phyloP scores from a whole-genome alignment of 768 basidiomycete genomes.

The Jaapia argillacea region DNA sequence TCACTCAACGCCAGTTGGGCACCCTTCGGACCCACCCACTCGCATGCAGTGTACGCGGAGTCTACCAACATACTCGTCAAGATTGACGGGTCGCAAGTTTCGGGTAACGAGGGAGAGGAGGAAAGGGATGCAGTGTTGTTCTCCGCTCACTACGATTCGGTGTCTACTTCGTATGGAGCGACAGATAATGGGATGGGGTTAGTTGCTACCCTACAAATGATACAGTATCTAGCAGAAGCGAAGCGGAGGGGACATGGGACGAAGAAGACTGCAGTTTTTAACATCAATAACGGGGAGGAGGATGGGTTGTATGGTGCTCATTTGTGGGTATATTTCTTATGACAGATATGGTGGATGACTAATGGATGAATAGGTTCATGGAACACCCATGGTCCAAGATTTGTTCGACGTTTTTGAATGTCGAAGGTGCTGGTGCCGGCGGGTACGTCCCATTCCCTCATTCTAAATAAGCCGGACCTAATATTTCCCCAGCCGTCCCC shows the following conservation, averaged over 20 bases:
- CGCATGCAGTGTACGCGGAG: conserved; percentile 51
- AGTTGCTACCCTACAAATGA: conserved; percentile 53
- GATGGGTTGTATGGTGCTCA: conserved; percentile 67
- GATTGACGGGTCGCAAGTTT: conserved; percentile 35
- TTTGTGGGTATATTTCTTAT: conserved; percentile 30
- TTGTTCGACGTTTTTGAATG: conserved; percentile 61
- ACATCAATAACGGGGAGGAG: conserved; percentile 83
- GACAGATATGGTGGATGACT: background rate
- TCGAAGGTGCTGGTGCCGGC: conserved; percentile 74
- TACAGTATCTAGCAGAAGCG: conserved; percentile 41
- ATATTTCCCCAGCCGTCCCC: conserved; percentile 42
- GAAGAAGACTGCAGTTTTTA: conserved; percentile 61
- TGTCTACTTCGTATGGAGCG: conserved; percentile 63
- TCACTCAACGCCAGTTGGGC: conserved; percentile 37
- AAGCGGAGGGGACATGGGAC: conserved; percentile 41
- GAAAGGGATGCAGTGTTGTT: conserved; percentile 47
- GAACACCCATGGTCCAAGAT: conserved; percentile 68
- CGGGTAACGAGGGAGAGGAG: conserved; percentile 21
- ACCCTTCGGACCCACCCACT: too few relatives aligned
- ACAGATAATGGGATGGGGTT: conserved; percentile 76
- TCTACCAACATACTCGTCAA: conserved; percentile 61
- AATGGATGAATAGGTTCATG: conserved; percentile 43
- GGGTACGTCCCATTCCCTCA: conserved; percentile 34
- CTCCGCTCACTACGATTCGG: conserved; percentile 78
- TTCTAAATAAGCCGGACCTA: background rate